Conservation (phyloP, 2,329 filamentous ascomycete species). For the Dendrostoma leiphaemia region DNA sequence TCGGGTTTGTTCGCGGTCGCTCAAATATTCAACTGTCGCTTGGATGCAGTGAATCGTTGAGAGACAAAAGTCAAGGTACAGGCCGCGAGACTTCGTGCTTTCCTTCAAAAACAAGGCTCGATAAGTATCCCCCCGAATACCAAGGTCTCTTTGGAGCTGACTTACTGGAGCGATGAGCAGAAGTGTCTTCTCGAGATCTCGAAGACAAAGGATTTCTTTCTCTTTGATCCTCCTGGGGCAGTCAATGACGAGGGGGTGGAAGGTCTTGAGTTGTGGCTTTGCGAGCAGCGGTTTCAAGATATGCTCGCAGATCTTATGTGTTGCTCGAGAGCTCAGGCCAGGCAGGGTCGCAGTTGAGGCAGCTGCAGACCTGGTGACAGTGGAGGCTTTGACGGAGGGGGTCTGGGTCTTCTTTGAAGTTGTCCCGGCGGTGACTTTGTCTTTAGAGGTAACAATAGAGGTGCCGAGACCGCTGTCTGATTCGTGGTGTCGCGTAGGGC, state of each 20-base stretch:
- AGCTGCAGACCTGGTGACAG: constrained; percentile 61
- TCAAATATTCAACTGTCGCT: constrained; percentile 81
- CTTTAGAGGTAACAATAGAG: constrained; percentile 65
- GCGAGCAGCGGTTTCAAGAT: constrained; percentile 76
- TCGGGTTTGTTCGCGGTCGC: constrained; percentile 81
- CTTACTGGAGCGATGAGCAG: constrained; percentile 93
- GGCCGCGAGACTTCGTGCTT: constrained; percentile 65
- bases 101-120: constrained; percentile 73
- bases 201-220: constrained; percentile 84
- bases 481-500: constrained; percentile 63
- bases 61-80: constrained; percentile 86
- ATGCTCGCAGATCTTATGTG: constrained; percentile 75
- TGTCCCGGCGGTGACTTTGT: constrained; percentile 45
- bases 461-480: constrained; percentile 89
- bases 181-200: constrained; percentile 91
- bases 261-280: constrained; percentile 72
- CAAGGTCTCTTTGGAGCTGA: constrained; percentile 53
- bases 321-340: constrained; percentile 66
- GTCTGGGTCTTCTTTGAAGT: constrained; percentile 39
- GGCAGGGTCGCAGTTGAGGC: constrained; percentile 48
- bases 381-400: constrained; percentile 40
- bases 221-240: constrained; percentile 76
- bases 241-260: constrained; percentile 75
- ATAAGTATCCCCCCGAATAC: constrained; percentile 64
- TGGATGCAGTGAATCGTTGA: constrained; percentile 88